Base-by-base conservation (phyloP, 1,284 basidiomycete genomes). In the Ustilago trichophora region DNA sequence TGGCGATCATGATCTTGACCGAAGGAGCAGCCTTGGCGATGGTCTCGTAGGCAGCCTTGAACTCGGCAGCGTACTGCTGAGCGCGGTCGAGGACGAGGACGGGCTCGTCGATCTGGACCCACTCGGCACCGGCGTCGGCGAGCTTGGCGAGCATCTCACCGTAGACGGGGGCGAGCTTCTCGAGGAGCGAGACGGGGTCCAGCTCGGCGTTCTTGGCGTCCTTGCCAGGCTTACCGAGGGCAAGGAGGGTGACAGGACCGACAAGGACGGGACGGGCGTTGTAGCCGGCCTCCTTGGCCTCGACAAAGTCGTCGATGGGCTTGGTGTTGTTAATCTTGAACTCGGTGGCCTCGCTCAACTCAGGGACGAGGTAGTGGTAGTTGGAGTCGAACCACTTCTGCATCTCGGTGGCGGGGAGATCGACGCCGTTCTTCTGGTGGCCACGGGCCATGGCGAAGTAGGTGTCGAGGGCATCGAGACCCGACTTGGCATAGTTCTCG, bases 301-400 rank as follows among this genome's bases (percentile, higher is more conserved):
- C 96, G 72, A 91, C 88, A 86, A 89, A 98, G 83, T 97, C 93
- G 79, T 91, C 90, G 67, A 98, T 87, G 59, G 91, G 89, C 73
- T 82, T 82, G 87, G 96, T 96, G 90, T 96, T 96, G 85, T 90
- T 88, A 82, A 98, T 86, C 85, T 93, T 93, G 89, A 98, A 98
- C 75, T 94, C 89, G 59, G 91, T 92, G 79, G 87, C 85, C 64
- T 93, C 90, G 19, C 91, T 91, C 84, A 98, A 88, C 85, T 98
- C 96, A 64, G 94, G 95, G 69, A 98, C 95, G 84, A 98, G 93
- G 82, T 91, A 95, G 87, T 98, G 96, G 87, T 98, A 98, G 89
- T 98, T 99, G 55, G 94, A 97, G 86, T 98, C 95, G 84, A 98
- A 98, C 92, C 93, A 97, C 85, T 96, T 97, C 88, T 96, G 96